These are phyloP conservation scores for Collybiopsis luxurians DNA, from an alignment of 768 basidiomycete species.

Conservation along the genomic window DNA sequence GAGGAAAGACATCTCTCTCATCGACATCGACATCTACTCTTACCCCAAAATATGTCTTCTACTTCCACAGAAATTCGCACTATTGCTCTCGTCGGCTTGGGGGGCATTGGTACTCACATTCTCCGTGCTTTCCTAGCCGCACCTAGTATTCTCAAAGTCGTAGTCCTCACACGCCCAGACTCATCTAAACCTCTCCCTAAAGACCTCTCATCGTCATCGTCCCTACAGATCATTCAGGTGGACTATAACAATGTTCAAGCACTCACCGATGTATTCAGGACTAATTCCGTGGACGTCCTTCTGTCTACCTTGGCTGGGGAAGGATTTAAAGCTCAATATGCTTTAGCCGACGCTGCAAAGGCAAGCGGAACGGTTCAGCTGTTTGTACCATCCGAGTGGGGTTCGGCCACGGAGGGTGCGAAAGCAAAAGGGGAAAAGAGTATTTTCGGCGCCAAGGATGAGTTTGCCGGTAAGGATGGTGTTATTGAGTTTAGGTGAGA, in stretches of 20 bases:
- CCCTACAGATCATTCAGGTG: background rate
- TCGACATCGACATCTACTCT: too few species aligned
- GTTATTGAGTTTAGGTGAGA: too few species aligned
- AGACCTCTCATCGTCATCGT: background rate
- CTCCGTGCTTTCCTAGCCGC: background rate
- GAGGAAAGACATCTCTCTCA: too few species aligned
- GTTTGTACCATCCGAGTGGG: slow-evolving; percentile 37
- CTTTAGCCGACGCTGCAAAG: slow-evolving; percentile 32
- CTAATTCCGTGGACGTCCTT: slow-evolving; percentile 31
- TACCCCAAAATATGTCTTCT: too few species aligned
- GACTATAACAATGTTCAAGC: slow-evolving; percentile 23
- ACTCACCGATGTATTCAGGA: slow-evolving; percentile 22
- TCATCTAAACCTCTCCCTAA: background rate
- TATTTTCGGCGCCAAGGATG: slow-evolving; percentile 20
- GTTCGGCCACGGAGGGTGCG: slow-evolving; percentile 29
- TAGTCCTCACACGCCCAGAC: background rate
- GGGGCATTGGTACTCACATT: too few species aligned
- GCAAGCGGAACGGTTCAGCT: slow-evolving; percentile 29
- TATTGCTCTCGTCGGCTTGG: too few species aligned
- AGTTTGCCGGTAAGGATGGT: slow-evolving; percentile 21
- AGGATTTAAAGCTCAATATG: slow-evolving; percentile 19
- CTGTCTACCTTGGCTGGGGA: slow-evolving; percentile 16
- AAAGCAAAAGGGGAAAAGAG: slow-evolving; percentile 17
- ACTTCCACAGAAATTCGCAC: too few species aligned
- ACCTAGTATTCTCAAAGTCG: background rate